Percentiles rank a stretch among this genome's conserved stretches.
phyloP scores from a whole-genome alignment of 768 basidiomycete species.

The Leccinum pellstonianum region DNA sequence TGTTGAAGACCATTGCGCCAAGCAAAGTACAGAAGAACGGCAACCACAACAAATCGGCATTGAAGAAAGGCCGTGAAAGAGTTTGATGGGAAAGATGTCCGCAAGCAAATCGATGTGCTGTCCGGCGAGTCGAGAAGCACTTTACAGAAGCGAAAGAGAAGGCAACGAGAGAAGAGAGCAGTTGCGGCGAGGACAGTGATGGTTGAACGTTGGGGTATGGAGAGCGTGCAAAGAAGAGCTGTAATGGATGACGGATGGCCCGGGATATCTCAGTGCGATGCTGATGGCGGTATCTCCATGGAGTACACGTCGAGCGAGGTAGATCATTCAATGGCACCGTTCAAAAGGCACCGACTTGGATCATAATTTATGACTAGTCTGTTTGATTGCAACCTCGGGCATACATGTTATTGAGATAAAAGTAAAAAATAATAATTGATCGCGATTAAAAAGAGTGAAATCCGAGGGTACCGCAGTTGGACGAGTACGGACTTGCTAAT shows the following conservation, averaged over 20 bases:
- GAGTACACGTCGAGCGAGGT: slow-evolving; percentile 78
- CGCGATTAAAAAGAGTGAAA: neutral
- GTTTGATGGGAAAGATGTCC: slow-evolving; percentile 82
- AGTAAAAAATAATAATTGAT: slow-evolving; percentile 2
- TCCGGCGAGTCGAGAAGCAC: slow-evolving; percentile 94
- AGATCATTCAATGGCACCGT: slow-evolving; percentile 52
- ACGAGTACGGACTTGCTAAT: neutral
- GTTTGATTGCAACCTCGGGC: slow-evolving; percentile 5
- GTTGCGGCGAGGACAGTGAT: too few relatives aligned
- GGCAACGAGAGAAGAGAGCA: too few relatives aligned
- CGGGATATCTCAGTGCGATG: slow-evolving; percentile 41
- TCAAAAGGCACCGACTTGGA: slow-evolving; percentile 58
- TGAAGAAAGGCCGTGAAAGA: slow-evolving; percentile 87
- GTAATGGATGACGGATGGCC: too few relatives aligned
- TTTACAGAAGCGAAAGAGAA: slow-evolving; percentile 63
- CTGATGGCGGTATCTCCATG: slow-evolving; percentile 63
- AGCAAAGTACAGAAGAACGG: slow-evolving; percentile 73
- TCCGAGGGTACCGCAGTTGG: slow-evolving; percentile 11
- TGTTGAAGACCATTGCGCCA: slow-evolving; percentile 75
- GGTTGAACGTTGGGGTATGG: too few relatives aligned
- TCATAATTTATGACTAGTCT: slow-evolving; percentile 13
- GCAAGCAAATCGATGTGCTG: slow-evolving; percentile 82
- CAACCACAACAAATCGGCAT: slow-evolving; percentile 68
- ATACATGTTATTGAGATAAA: slow-evolving; percentile 9
- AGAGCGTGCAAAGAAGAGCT: too few relatives aligned